Evolutionary conservation across 805 yeast species (phyloP), one percentile per base, ranked within the genome.

Genomic region (Hanseniaspora meyeri): DNA sequence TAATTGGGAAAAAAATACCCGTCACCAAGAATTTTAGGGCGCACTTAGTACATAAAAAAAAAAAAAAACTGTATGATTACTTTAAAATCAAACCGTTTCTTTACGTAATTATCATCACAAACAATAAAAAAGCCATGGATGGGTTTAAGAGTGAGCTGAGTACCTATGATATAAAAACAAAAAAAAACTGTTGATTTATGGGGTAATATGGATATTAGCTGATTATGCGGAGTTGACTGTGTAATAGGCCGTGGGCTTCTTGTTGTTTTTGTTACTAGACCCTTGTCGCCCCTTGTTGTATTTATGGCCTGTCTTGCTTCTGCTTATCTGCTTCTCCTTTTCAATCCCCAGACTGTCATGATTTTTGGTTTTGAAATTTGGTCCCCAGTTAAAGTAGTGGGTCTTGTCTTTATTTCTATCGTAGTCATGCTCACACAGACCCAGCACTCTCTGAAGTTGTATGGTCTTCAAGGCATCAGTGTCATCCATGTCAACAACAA

Each of bases 301-400:
- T 2, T 20, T 19, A 8, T 20, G 31, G 19, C 31, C 17, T 12
- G 16, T 2, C 27, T 42, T 51, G 8, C 14, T n/a, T 16, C 12
- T 29, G 14, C 5, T 42, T 24, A 29, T 32, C 2, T 45, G 43
- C 34, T 37, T 52, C 17, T 43, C 40, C 38, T 52, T 52, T 12
- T 45, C 56, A n/a, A 45, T 3, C 1, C 43, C 49, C 32, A 37
- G 45, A 17, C 56, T 52, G 14, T 52, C 56, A 38, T 52, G 56
- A 24, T 43, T 45, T 37, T 52, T 52, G 27, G 56, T 38, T n/a
- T 38, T 52, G 19, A 52, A 52, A 17, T 52, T 52, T n/a, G 56
- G 56, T 1, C 56, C 56, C 56, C 56, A 52, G 7, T 27, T 24
- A 17, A 17, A 34, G 17, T 52, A 52, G 12, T 45, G 40, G 6